Evolutionary conservation across 805 yeast genomes (phyloP).

Genomic region (Ogataea thermomethanolica): DNA sequence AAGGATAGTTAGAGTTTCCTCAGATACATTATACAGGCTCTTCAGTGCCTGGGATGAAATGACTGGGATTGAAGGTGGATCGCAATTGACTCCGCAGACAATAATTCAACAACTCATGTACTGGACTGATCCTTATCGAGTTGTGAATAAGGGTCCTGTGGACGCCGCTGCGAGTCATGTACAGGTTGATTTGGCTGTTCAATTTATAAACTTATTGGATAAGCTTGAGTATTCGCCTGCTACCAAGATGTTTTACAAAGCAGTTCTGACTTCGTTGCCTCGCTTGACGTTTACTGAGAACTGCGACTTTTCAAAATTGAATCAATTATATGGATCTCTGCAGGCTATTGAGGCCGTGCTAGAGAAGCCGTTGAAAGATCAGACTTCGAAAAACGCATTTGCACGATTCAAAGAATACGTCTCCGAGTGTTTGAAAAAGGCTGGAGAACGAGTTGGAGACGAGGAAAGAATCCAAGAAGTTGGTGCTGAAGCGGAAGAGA

Average conservation of each 20-base stretch:
- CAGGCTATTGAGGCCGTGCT: slow-evolving; percentile 27
- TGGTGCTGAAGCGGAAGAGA: slow-evolving; percentile 11
- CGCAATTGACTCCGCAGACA: slow-evolving; percentile 41
- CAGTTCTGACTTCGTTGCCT: slow-evolving; percentile 48
- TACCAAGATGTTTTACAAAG: slow-evolving; percentile 49
- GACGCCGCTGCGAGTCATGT: slow-evolving; percentile 41
- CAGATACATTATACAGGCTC: slow-evolving; percentile 62
- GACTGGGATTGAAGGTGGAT: slow-evolving; percentile 33
- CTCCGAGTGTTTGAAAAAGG: slow-evolving; percentile 24
- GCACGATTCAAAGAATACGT: slow-evolving; percentile 25
- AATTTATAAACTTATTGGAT: slow-evolving; percentile 49
- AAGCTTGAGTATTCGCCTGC: slow-evolving; percentile 48
- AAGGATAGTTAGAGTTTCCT: slow-evolving; percentile 57
- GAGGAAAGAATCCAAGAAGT: slow-evolving; percentile 2
- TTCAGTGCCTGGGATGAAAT: slow-evolving; percentile 40
- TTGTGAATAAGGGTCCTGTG: slow-evolving; percentile 47
- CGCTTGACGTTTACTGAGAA: slow-evolving; percentile 43
- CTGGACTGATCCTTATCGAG: slow-evolving; percentile 80
- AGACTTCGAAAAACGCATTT: slow-evolving; percentile 23
- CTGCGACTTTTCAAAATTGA: slow-evolving; percentile 19
- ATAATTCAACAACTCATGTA: slow-evolving; percentile 68
- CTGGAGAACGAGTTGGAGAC: slow-evolving; percentile 12
- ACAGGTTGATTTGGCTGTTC: slow-evolving; percentile 55
- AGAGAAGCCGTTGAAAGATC: slow-evolving; percentile 25
- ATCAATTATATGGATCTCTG: slow-evolving; percentile 22